Evolutionary conservation across 78 protist species (phyloP), one percentile per base, ranked within the genome.

Genomic region (Protostelium mycophagum): DNA sequence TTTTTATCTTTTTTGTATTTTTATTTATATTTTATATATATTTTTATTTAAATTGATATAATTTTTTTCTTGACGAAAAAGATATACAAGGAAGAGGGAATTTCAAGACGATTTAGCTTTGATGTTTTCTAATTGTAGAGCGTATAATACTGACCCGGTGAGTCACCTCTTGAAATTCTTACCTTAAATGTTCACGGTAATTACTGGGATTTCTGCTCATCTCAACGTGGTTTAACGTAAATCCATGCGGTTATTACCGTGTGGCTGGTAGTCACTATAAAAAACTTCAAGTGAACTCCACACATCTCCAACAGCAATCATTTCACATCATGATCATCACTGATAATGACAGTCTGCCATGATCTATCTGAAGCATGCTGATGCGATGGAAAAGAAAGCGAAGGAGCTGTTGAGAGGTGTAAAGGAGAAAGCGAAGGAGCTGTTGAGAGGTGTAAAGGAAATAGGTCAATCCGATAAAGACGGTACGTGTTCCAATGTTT

Each of bases 131-230:
- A 92, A 92, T 89, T 92, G 94, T 38, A 84, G 94, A 36, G 37
- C 90, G 9, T 92, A 89, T 63, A 92, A 92, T 89, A 92, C 94
- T 16, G 94, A 92, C 87, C 94, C 94, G 37, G 89, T 90, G 87
- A 86, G 92, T 83, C n/a, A n/a, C n/a, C n/a, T n/a, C n/a, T n/a
- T n/a, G n/a, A n/a, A n/a, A n/a, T n/a, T n/a, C n/a, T n/a, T n/a
- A n/a, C n/a, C n/a, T n/a, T n/a, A n/a, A n/a, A n/a, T n/a, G n/a
- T n/a, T n/a, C n/a, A n/a, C n/a, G n/a, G n/a, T n/a, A n/a, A n/a
- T n/a, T n/a, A n/a, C n/a, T n/a, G n/a, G n/a, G n/a, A n/a, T n/a
- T 28, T 35, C 31, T 0, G 34, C 63, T 89, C 38, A 84, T 35
- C 85, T 37, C 63, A 10, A 0, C 63, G 85, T 85, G 86, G 1